A percentile compares a stretch with the other conserved stretches of the same genome.
phyloP scores from a whole-genome alignment of 495 filamentous ascomycete species.

The Clohesyomyces aquaticus region DNA sequence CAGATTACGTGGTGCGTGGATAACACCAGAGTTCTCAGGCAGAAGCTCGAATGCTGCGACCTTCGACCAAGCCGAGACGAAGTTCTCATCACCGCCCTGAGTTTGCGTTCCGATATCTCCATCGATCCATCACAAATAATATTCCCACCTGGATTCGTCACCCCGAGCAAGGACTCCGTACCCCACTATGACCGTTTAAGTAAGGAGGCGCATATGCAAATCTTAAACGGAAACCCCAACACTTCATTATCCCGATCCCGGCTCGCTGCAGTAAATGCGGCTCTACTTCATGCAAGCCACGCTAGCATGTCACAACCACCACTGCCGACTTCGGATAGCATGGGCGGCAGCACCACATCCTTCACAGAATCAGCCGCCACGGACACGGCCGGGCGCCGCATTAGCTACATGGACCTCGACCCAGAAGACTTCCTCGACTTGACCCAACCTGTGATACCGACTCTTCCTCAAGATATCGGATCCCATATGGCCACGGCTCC shows the following conservation, averaged over 20 bases:
- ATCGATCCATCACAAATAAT: slow-evolving; percentile 16
- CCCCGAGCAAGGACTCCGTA: slow-evolving; percentile 32
- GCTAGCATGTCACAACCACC: neutral
- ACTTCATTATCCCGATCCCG: slow-evolving; percentile 8
- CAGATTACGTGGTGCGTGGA: slow-evolving; percentile 37
- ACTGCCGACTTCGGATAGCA: neutral
- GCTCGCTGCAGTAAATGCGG: slow-evolving; percentile 25
- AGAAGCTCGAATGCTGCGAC: slow-evolving; percentile 40
- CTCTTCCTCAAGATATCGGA: slow-evolving; percentile 5
- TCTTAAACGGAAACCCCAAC: slow-evolving; percentile 30
- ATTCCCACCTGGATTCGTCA: slow-evolving; percentile 30
- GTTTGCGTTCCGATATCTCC: slow-evolving; percentile 28
- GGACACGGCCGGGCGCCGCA: slow-evolving; percentile 24
- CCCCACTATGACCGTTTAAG: slow-evolving; percentile 19
- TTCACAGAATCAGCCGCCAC: slow-evolving; percentile 8
- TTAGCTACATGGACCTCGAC: slow-evolving; percentile 39
- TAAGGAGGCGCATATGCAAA: slow-evolving; percentile 29
- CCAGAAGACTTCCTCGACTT: slow-evolving; percentile 21
- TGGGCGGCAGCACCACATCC: neutral
- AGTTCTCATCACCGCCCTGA: slow-evolving; percentile 33
- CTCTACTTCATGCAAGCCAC: slow-evolving; percentile 21
- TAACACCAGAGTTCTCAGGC: slow-evolving; percentile 31
- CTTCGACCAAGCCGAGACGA: slow-evolving; percentile 30
- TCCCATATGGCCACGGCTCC: slow-evolving; percentile 4
- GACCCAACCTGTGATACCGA: slow-evolving; percentile 17